These are phyloP conservation scores for Combretum micranthum DNA, from an alignment of 345 rosid species.

Conservation along the genomic window DNA sequence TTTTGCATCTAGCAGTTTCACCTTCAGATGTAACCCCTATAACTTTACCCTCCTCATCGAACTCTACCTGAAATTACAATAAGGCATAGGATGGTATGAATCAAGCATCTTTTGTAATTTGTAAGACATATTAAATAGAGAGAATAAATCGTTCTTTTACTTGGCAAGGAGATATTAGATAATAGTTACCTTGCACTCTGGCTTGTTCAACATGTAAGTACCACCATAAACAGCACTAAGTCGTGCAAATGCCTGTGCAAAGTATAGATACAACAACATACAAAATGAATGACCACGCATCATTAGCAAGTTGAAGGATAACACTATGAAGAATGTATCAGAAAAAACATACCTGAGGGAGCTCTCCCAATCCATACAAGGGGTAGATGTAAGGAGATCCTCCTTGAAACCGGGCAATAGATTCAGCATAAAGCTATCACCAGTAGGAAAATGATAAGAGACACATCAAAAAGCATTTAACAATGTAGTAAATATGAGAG, in stretches of 20 bases:
- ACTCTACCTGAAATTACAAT: constrained; percentile 61
- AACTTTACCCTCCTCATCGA: constrained; percentile 78
- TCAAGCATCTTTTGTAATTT: no score
- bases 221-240: constrained; percentile 99
- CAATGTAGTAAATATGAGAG: background rate
- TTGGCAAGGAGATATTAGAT: background rate
- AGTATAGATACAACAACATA: background rate
- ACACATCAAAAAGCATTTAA: background rate
- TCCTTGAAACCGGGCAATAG: constrained; percentile 96
- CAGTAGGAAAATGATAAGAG: background rate
- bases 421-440: constrained; percentile 76
- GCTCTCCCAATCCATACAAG: constrained; percentile 91
- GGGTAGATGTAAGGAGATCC: constrained; percentile 98
- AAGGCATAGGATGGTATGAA: background rate
- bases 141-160: background rate
- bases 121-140: background rate
- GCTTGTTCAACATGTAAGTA: constrained; percentile 93
- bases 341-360: constrained; percentile 67
- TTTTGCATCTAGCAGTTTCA: constrained; percentile 95
- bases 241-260: constrained; percentile 81
- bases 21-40: constrained; percentile 94
- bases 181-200: constrained; percentile 72
- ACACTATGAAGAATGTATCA: background rate
- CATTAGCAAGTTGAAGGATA: background rate
- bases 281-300: background rate